Base-by-base conservation (phyloP, 1,284 basidiomycete genomes). In the Cerrena zonata region DNA sequence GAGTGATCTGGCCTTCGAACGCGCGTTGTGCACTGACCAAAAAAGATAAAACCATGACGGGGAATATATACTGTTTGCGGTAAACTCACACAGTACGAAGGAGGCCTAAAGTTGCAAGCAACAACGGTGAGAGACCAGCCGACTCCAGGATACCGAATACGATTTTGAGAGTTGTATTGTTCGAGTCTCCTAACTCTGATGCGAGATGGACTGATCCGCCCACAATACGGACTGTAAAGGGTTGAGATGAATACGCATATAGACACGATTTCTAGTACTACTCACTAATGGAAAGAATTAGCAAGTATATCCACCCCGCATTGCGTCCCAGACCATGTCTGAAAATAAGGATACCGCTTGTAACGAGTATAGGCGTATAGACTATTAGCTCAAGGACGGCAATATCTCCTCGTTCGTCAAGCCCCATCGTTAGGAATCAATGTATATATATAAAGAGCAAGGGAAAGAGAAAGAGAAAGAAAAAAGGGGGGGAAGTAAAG, bases 281-380 rank as follows among this genome's bases (percentile, higher is more conserved):
- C 57, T 22, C 34, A 60, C 58, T 52, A 21, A 61, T 47, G n/a
- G 58, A 55, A 12, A 60, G 37, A 2, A 81, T 61, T 36, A 77
- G 67, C n/a, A 85, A 69, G 54, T 77, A 76, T 22, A 83, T 61
- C 80, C 81, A 86, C 52, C 80, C 83, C 21, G 73, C 77, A 59
- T 81, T 75, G 43, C 74, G 69, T 49, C 73, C 60, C 56, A 82
- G 71, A 23, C 74, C 78, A 68, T 84, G 78, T 26, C 73, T 75
- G 42, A 73, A 59, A 38, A 72, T 66, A 43, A 82, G 64, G 39
- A 72, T 59, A 43, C 74, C 27, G 1, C 77, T 68, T 42, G 79
- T 49, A 48, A 70, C 54, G 24, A 76, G 62, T 57, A 84, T 61
- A 37, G 81, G 82, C 19, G 73, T 58, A 61, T 83, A 86, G 53